Percentiles rank a stretch among this genome's conserved stretches.
Evolutionary conservation across 495 filamentous ascomycete species (phyloP).

Genomic region (Jackrogersella minutella): DNA sequence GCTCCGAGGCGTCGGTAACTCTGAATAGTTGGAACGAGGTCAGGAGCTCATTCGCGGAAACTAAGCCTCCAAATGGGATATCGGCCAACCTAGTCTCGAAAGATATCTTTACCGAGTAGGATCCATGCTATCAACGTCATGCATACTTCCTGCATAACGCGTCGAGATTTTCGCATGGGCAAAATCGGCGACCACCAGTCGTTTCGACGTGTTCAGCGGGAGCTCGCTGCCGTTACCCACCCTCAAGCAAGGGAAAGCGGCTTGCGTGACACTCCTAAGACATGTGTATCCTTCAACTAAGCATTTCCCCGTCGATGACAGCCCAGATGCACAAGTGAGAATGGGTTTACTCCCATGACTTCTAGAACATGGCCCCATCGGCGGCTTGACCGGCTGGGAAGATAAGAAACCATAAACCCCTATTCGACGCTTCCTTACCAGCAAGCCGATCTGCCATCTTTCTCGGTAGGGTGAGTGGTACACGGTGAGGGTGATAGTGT

Average conservation of each 20-base stretch:
- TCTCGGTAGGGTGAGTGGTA: constrained; percentile 15
- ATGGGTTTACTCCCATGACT: constrained; percentile 7
- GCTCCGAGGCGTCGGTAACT: constrained; percentile 11
- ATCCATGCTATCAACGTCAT: constrained; percentile 40
- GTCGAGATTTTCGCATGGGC: constrained; percentile 26
- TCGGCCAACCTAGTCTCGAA: constrained; percentile 21
- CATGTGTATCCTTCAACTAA: constrained; percentile 4
- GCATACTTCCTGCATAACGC: constrained; percentile 30
- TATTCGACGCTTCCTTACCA: constrained; percentile 33
- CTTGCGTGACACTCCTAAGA: constrained; percentile 16
- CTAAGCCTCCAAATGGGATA: constrained; percentile 20
- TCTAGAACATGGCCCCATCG: constrained; percentile 17
- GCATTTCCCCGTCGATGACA: constrained; percentile 9
- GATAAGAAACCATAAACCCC: constrained; percentile 32
- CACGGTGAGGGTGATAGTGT: constrained; percentile 29
- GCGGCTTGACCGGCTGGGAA: constrained; percentile 28
- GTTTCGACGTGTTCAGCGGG: constrained; percentile 11
- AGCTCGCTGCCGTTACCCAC: constrained; percentile 18
- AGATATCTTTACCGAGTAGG: constrained; percentile 17
- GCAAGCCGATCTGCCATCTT: constrained; percentile 27
- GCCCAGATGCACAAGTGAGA: constrained; percentile 17
- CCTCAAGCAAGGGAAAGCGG: constrained; percentile 31
- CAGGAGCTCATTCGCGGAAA: constrained; percentile 31
- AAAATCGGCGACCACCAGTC: constrained; percentile 23
- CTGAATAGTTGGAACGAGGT: constrained; percentile 15